phyloP scores from a whole-genome alignment of 148 eudicot genomes.

The Nyssa sinensis region DNA sequence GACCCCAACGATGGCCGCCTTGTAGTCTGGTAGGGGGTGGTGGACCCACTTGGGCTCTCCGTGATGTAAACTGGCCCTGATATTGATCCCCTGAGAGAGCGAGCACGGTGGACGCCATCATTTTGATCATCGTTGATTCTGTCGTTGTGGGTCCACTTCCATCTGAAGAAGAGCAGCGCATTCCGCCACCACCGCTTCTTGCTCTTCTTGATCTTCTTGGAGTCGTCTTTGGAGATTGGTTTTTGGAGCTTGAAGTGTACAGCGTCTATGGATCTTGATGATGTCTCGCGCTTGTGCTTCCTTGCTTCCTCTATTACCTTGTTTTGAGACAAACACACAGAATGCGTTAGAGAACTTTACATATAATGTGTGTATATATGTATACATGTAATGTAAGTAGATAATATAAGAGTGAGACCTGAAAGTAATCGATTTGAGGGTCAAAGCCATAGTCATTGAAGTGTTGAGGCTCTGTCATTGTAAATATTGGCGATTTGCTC shows the following conservation, averaged over 20 bases:
- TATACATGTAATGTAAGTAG: not conserved
- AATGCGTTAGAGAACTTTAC: not conserved
- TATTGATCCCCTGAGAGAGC: slow-evolving; percentile 25
- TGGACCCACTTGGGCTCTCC: slow-evolving; percentile 62
- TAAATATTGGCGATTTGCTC: slow-evolving; percentile 54
- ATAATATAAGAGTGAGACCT: slow-evolving; percentile 29
- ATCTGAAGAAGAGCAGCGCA: slow-evolving; percentile 56
- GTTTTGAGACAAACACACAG: not conserved
- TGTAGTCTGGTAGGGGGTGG: slow-evolving; percentile 50
- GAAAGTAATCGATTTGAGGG: slow-evolving; percentile 79
- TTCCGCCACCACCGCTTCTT: slow-evolving; percentile 75
- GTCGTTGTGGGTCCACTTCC: slow-evolving; percentile 35
- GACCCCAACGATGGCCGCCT: slow-evolving; percentile 61
- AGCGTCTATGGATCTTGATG: slow-evolving; percentile 49
- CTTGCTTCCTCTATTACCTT: slow-evolving; percentile 86
- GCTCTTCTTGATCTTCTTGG: slow-evolving; percentile 43
- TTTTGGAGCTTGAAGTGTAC: slow-evolving; percentile 82
- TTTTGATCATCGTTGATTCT: not conserved
- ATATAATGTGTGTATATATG: not conserved
- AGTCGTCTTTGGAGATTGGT: slow-evolving; percentile 69
- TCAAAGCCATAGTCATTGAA: slow-evolving; percentile 89
- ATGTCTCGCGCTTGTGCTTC: slow-evolving; percentile 46
- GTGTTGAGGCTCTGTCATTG: slow-evolving; percentile 63
- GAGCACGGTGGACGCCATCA: not conserved
- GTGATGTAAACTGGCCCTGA: slow-evolving; percentile 78